Conservation (phyloP, 345 rosid genomes). For the Populus tremula region DNA sequence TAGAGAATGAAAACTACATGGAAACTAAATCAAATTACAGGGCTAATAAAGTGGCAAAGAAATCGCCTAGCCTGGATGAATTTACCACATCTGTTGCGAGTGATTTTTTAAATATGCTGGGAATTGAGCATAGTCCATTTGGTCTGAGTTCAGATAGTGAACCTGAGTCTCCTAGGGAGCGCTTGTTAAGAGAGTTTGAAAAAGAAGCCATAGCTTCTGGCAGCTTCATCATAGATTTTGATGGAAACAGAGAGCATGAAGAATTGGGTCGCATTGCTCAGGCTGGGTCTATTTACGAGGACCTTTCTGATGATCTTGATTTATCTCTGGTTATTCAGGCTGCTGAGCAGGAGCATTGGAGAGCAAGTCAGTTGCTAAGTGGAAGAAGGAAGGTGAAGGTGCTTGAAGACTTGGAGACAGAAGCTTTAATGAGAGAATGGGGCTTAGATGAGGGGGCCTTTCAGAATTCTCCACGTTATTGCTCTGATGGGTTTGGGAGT, state of each 20-base stretch:
- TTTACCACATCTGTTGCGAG: conserved; percentile 55
- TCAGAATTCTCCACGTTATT: conserved; percentile 35
- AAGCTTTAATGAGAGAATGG: conserved; percentile 57
- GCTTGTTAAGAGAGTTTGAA: conserved; percentile 70
- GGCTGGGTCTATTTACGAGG: conserved; percentile 19
- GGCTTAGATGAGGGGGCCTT: conserved; percentile 56
- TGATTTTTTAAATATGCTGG: conserved; percentile 71
- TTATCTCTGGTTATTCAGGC: conserved; percentile 34
- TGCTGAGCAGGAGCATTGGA: conserved; percentile 38
- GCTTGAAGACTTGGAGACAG: conserved; percentile 70
- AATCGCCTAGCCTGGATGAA: conserved; percentile 62
- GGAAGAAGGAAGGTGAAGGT: conserved; percentile 49
- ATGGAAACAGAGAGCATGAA: conserved; percentile 23
- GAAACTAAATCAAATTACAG: conserved; percentile 45
- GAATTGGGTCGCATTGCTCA: conserved; percentile 20
- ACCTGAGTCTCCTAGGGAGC: conserved; percentile 80
- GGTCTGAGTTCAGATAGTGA: conserved; percentile 40
- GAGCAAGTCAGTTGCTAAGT: conserved; percentile 29
- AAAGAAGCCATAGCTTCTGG: conserved; percentile 59
- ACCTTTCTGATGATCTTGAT: conserved; percentile 36
- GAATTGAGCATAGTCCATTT: conserved; percentile 40
- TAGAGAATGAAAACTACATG: conserved; percentile 27
- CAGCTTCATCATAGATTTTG: conserved; percentile 38
- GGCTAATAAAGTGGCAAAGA: conserved; percentile 32
- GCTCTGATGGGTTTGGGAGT: conserved; percentile 82